phyloP scores from a whole-genome alignment of 139 green algal species.

The Limnomonas spitsbergensis region DNA sequence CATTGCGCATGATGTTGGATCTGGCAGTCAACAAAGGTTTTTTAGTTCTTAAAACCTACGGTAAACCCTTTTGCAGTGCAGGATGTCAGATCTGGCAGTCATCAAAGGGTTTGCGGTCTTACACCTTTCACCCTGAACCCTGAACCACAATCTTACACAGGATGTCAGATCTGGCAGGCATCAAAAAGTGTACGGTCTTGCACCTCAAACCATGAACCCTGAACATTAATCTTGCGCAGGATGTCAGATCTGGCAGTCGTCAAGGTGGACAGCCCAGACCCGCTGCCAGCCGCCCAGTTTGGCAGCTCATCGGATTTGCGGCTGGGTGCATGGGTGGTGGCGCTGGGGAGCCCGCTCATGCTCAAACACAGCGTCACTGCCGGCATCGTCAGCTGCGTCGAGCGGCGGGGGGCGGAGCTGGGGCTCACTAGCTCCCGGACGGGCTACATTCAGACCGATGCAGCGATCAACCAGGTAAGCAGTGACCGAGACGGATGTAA shows the following conservation, averaged over 20 bases:
- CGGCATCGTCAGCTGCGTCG: slow-evolving; percentile 68
- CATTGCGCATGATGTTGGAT: too few relatives aligned
- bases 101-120: too few relatives aligned
- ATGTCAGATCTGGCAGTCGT: slow-evolving; percentile 70
- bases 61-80: too few relatives aligned
- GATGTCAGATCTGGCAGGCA: slow-evolving; percentile 69
- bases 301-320: slow-evolving; percentile 47
- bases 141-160: too few relatives aligned
- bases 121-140: too few relatives aligned
- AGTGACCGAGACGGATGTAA: slow-evolving; percentile 35
- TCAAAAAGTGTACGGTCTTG: too few relatives aligned
- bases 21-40: too few relatives aligned
- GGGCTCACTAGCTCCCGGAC: slow-evolving; percentile 53
- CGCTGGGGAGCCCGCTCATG: slow-evolving; percentile 70
- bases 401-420: slow-evolving; percentile 69
- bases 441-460: slow-evolving; percentile 72
- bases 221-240: too few relatives aligned
- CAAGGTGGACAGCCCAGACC: slow-evolving; percentile 38
- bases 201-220: too few relatives aligned
- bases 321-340: slow-evolving; percentile 75
- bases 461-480: slow-evolving; percentile 47
- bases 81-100: too few relatives aligned
- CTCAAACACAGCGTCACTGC: slow-evolving; percentile 73
- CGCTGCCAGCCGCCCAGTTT: slow-evolving; percentile 51
- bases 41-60: too few relatives aligned